Conservation (phyloP, 1,139 yeast genomes). For the Geotrichum europaeum region DNA sequence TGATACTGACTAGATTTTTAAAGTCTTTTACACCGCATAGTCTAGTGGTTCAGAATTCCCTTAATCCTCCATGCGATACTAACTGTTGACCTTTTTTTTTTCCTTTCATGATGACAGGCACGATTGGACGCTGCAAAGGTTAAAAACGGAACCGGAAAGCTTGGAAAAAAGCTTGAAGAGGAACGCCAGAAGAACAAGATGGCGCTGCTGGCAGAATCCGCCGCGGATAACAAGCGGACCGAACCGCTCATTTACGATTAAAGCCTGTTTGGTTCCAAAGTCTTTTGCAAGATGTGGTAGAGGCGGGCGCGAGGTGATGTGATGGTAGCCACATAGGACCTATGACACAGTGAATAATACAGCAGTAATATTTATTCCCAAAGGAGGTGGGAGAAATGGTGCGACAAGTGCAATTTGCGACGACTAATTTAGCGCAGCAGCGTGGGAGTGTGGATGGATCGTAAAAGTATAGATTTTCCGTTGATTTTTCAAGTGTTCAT, state of each 20-base stretch:
- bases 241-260: slow-evolving; percentile 16
- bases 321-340: background rate
- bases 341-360: background rate
- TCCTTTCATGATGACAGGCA: slow-evolving; percentile 3
- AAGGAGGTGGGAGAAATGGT: background rate
- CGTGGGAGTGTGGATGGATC: background rate
- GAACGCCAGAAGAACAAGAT: slow-evolving; percentile 13
- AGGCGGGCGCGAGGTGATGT: no score
- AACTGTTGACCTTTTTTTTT: background rate
- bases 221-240: slow-evolving; percentile 1
- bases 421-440: background rate
- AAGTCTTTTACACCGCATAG: background rate
- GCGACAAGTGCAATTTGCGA: background rate
- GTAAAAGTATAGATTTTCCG: background rate
- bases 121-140: slow-evolving; percentile 9
- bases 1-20: background rate
- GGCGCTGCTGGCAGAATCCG: slow-evolving; percentile 10
- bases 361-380: background rate
- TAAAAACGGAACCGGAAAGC: slow-evolving; percentile 9
- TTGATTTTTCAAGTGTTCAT: background rate
- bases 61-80: background rate
- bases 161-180: slow-evolving; percentile 15
- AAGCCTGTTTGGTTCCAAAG: background rate
- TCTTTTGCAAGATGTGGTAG: background rate
- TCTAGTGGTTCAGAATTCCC: no score